Conservation (phyloP, 352 stramenopile species). For the Globisporangium rhizosaccharum region DNA sequence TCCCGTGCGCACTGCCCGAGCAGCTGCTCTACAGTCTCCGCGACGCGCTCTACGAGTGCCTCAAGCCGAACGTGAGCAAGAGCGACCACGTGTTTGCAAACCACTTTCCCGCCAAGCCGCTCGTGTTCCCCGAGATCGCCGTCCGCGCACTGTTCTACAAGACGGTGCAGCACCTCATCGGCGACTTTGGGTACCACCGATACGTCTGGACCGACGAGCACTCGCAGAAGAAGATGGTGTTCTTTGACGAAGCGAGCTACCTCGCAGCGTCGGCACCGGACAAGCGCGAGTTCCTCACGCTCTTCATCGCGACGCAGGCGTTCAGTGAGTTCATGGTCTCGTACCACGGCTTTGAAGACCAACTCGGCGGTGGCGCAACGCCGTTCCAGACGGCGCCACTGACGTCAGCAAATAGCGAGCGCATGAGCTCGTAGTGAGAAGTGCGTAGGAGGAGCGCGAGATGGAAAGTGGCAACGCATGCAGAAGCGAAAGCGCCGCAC, state of each 20-base stretch:
- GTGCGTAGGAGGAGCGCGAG: no score
- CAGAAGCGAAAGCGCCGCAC: no score
- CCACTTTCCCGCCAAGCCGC: conserved; percentile 56
- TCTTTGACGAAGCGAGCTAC: conserved; percentile 86
- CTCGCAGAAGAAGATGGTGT: conserved; percentile 67
- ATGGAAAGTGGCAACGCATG: no score
- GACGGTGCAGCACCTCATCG: conserved; percentile 64
- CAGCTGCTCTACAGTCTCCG: conserved; percentile 41
- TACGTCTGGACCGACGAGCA: conserved; percentile 86
- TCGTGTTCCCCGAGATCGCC: conserved; percentile 68
- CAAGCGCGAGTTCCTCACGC: conserved; percentile 77
- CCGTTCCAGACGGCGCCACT: conserved; percentile 5
- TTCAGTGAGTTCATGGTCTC: conserved; percentile 84
- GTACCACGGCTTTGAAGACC: conserved; percentile 76
- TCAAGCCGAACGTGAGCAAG: conserved; percentile 66
- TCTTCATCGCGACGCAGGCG: conserved; percentile 82
- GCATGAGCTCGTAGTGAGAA: no score
- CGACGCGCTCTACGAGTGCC: conserved; percentile 52
- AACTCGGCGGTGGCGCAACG: conserved; percentile 14
- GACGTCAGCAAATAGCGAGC: neutral
- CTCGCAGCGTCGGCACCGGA: conserved; percentile 62
- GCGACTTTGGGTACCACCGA: conserved; percentile 80
- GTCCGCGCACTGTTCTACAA: conserved; percentile 65
- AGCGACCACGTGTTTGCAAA: conserved; percentile 70
- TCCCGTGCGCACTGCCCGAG: conserved; percentile 42